phyloP scores from a whole-genome alignment of 257 asterid species.

The Striga asiatica region DNA sequence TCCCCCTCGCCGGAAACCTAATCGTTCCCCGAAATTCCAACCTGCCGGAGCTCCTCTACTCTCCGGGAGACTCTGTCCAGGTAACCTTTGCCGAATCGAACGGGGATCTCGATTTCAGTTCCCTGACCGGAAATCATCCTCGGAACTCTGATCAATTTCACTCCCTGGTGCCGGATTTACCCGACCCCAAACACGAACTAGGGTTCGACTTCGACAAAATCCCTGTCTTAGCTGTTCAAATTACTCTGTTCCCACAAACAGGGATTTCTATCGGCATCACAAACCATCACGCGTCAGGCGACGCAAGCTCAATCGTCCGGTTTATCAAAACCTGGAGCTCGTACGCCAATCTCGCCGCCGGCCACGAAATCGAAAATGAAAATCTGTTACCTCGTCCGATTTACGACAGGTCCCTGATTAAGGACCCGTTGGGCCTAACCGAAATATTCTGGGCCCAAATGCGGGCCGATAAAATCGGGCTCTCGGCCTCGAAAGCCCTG shows the following conservation, averaged over 20 bases:
- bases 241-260: slow-evolving; percentile 27
- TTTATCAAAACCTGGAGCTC: slow-evolving; percentile 35
- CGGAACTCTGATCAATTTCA: slow-evolving; percentile 16
- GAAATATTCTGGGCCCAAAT: slow-evolving; percentile 17
- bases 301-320: slow-evolving; percentile 32
- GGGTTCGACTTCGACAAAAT: neutral
- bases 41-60: neutral
- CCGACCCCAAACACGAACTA: slow-evolving; percentile 1
- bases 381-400: slow-evolving; percentile 13
- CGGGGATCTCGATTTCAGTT: neutral
- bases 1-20: slow-evolving; percentile 27
- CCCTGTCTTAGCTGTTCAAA: slow-evolving; percentile 26
- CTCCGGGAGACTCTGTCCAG: neutral
- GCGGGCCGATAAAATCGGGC: neutral
- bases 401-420: slow-evolving; percentile 33
- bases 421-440: slow-evolving; percentile 24
- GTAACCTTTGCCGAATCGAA: neutral
- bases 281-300: slow-evolving; percentile 32
- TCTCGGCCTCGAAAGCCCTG: neutral
- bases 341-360: neutral
- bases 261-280: slow-evolving; percentile 30
- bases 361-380: neutral
- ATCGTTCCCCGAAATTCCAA: slow-evolving; percentile 9
- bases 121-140: slow-evolving; percentile 6
- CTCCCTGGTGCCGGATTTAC: slow-evolving; percentile 18